Evolutionary conservation across 2,329 filamentous ascomycete species (phyloP), one percentile per base, ranked within the genome.

Genomic region (Microdochium trichocladiopsis): DNA sequence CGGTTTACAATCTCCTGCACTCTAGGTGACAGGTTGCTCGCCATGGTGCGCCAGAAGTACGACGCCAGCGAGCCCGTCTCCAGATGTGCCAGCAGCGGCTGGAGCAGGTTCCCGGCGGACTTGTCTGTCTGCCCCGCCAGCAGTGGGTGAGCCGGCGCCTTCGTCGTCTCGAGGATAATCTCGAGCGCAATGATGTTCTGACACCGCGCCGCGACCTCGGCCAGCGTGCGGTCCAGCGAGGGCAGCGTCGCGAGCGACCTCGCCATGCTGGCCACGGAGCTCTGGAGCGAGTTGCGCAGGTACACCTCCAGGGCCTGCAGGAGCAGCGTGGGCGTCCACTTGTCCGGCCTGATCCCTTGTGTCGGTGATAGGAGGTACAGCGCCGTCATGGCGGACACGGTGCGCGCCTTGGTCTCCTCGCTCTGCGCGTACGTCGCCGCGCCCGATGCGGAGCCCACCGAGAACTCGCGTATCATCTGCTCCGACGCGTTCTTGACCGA

Each of bases 1-100:
- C 89, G 82, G 55, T 80, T 83, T 53, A 95, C 69, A 47, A 97
- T 89, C 58, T 97, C 93, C 66, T 91, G 86, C 0, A 96, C 90
- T 22, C 89, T 81, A 0, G 84, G 75, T 3, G 87, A 82, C 54
- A 97, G 76, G 52, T 83, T 86, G 1, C 87, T 83, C 0, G 94
- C 94, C 62, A 97, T 80, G 9, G 87, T 88, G 51, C 94, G 81
- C 91, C 94, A 99, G 72, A 96, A 99, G 67, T 93, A 95, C 1
- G 88, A 93, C 1, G 90, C 84, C 16, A 99, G 74, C 2, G 89
- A 94, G 0, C 88, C 83, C 0, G 91, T 96, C 68, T 97, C 94
- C 8, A 99, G 80, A n/a, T 86, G 77, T 11, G 80, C 73, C 9
- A 95, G 79, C 0, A 96, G 73, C 0, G 86, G 86, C 53, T 86